Conservation (phyloP, 2,329 filamentous ascomycete genomes). For the Aspergillus terreus region DNA sequence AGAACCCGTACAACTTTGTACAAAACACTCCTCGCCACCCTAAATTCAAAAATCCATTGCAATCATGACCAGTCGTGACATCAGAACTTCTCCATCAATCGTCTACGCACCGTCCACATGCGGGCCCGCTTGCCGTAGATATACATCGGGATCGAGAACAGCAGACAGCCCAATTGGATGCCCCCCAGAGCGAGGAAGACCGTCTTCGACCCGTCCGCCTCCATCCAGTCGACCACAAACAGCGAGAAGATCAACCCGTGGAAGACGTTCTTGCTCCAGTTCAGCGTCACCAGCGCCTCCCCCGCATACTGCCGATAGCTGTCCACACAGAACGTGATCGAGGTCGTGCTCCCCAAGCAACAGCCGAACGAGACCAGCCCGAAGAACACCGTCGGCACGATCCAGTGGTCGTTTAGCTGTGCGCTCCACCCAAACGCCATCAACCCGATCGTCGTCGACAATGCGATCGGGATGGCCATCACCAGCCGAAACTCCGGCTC, state of each 20-base stretch:
- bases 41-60: neutral
- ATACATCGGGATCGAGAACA: slow-evolving; percentile 84
- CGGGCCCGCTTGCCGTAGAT: slow-evolving; percentile 85
- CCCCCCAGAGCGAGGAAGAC: slow-evolving; percentile 82
- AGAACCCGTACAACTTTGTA: too few relatives aligned
- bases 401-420: slow-evolving; percentile 70
- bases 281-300: slow-evolving; percentile 89
- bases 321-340: slow-evolving; percentile 92
- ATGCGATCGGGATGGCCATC: slow-evolving; percentile 76
- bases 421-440: slow-evolving; percentile 98
- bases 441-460: slow-evolving; percentile 77
- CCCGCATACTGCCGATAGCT: slow-evolving; percentile 90
- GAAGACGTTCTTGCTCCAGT: slow-evolving; percentile 90
- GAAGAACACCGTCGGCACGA: slow-evolving; percentile 91
- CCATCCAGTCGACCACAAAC: slow-evolving; percentile 83
- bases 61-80: neutral
- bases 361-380: slow-evolving; percentile 90
- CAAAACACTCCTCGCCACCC: too few relatives aligned
- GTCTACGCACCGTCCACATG: slow-evolving; percentile 90
- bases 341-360: slow-evolving; percentile 80
- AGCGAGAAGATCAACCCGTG: slow-evolving; percentile 86
- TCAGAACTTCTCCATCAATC: slow-evolving; percentile 74
- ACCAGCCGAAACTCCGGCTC: slow-evolving; percentile 90
- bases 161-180: slow-evolving; percentile 73
- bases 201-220: slow-evolving; percentile 66